Evolutionary conservation across 148 eudicot species (phyloP).

Genomic region (Rhododendron kiyosumense): DNA sequence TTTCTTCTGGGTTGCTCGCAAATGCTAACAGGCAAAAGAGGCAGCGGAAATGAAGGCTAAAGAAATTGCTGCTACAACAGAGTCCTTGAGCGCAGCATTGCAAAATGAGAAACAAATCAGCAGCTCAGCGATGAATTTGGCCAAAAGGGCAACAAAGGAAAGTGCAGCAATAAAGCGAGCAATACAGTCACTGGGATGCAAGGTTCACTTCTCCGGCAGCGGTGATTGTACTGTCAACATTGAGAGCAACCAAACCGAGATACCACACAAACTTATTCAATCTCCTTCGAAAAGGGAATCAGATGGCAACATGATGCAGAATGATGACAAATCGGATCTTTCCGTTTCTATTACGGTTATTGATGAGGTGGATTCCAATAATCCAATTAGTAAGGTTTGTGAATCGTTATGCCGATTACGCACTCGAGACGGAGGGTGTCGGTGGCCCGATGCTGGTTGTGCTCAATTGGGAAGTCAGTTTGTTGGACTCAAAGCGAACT

Average conservation of each 20-base stretch:
- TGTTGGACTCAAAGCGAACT: conserved; percentile 83
- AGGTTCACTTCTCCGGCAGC: conserved; percentile 65
- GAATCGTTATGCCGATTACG: conserved; percentile 82
- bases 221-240: conserved; percentile 68
- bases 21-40: conserved; percentile 70
- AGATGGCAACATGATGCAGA: conserved; percentile 23
- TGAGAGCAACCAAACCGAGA: conserved; percentile 43
- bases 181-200: conserved; percentile 81
- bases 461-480: conserved; percentile 89
- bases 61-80: conserved; percentile 46
- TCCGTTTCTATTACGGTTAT: conserved; percentile 47
- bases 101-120: conserved; percentile 64
- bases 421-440: conserved; percentile 68
- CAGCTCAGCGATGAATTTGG: conserved; percentile 62
- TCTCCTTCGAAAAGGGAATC: conserved; percentile 36
- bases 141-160: conserved; percentile 63
- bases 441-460: conserved; percentile 94
- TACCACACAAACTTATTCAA: conserved; percentile 34
- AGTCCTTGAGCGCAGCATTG: conserved; percentile 59
- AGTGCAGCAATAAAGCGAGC: conserved; percentile 82
- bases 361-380: conserved; percentile 46
- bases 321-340: conserved; percentile 61
- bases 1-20: background rate
- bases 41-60: conserved; percentile 59
- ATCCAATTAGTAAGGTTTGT: conserved; percentile 56